Percentiles rank a stretch among this genome's conserved stretches.
Evolutionary conservation across 2,329 filamentous ascomycete genomes (phyloP).

Genomic region (Thermoascus crustaceus): DNA sequence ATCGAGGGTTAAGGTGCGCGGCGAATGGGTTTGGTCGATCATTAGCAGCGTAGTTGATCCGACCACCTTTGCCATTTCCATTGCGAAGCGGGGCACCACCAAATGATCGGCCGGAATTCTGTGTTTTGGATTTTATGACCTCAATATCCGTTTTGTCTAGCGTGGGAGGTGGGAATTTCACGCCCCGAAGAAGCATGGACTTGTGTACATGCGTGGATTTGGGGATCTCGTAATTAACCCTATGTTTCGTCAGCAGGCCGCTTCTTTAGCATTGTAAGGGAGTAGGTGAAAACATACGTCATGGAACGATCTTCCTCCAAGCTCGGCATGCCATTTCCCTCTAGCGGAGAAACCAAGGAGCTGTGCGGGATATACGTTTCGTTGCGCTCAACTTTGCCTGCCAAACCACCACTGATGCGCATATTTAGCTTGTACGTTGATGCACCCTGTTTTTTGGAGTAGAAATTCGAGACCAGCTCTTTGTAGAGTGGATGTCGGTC

Average conservation of each 20-base stretch:
- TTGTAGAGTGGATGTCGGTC: slow-evolving; percentile 80
- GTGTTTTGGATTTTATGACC: slow-evolving; percentile 57
- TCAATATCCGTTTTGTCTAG: slow-evolving; percentile 72
- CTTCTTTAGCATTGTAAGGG: slow-evolving; percentile 1
- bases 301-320: slow-evolving; percentile 81
- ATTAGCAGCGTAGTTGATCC: slow-evolving; percentile 48
- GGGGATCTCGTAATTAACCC: slow-evolving; percentile 80
- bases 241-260: slow-evolving; percentile 35
- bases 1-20: slow-evolving; percentile 39
- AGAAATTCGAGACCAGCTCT: slow-evolving; percentile 75
- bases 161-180: slow-evolving; percentile 61
- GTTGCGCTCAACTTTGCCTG: slow-evolving; percentile 74
- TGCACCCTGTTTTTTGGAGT: slow-evolving; percentile 73
- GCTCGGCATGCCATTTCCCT: slow-evolving; percentile 61
- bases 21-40: slow-evolving; percentile 39
- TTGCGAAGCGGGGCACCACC: slow-evolving; percentile 58
- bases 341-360: slow-evolving; percentile 68
- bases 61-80: slow-evolving; percentile 38
- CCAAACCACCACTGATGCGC: slow-evolving; percentile 64
- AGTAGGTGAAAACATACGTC: slow-evolving; percentile 49
- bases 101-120: slow-evolving; percentile 58
- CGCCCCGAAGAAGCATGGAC: slow-evolving; percentile 84
- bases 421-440: slow-evolving; percentile 66
- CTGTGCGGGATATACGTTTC: slow-evolving; percentile 78
- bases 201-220: slow-evolving; percentile 67